These are phyloP conservation scores for Fraxinus velutina DNA, from an alignment of 305 asterid genomes.

Conservation along the genomic window DNA sequence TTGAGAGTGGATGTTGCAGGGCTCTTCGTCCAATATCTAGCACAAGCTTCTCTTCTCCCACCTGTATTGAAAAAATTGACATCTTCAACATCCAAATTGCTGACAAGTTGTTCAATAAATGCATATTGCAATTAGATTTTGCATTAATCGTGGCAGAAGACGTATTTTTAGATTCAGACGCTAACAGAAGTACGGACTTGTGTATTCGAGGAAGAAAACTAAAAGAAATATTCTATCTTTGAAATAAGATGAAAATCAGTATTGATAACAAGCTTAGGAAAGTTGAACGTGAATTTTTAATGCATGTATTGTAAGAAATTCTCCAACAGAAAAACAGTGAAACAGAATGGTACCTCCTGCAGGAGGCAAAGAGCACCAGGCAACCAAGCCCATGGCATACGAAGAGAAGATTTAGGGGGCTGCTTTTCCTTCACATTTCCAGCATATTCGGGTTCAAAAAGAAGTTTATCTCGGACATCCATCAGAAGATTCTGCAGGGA, in stretches of 20 bases:
- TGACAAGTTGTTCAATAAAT: constrained; percentile 7
- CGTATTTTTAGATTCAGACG: constrained; percentile 14
- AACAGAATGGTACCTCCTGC: constrained; percentile 70
- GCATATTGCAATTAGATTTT: constrained; percentile 9
- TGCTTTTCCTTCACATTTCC: constrained; percentile 76
- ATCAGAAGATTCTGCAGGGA: constrained; percentile 65
- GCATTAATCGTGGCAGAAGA: constrained; percentile 17
- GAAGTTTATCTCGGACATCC: constrained; percentile 96
- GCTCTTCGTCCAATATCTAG: constrained; percentile 85
- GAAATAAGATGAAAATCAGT: constrained; percentile 12
- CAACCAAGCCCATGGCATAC: constrained; percentile 88
- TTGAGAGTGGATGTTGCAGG: constrained; percentile 71
- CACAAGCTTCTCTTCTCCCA: constrained; percentile 90
- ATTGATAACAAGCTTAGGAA: neutral
- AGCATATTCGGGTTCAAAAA: constrained; percentile 94
- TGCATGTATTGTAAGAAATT: constrained; percentile 16
- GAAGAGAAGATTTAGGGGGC: constrained; percentile 81
- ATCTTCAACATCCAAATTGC: constrained; percentile 27
- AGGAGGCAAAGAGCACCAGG: constrained; percentile 96
- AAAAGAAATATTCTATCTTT: neutral
- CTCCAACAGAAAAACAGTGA: constrained; percentile 10
- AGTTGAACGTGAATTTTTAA: constrained; percentile 4
- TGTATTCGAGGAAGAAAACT: neutral
- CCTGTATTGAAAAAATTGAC: constrained; percentile 50
- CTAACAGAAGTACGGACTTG: constrained; percentile 19